Evolutionary conservation across 2,329 filamentous ascomycete genomes (phyloP).

Genomic region (Fusarium sulawesiense): DNA sequence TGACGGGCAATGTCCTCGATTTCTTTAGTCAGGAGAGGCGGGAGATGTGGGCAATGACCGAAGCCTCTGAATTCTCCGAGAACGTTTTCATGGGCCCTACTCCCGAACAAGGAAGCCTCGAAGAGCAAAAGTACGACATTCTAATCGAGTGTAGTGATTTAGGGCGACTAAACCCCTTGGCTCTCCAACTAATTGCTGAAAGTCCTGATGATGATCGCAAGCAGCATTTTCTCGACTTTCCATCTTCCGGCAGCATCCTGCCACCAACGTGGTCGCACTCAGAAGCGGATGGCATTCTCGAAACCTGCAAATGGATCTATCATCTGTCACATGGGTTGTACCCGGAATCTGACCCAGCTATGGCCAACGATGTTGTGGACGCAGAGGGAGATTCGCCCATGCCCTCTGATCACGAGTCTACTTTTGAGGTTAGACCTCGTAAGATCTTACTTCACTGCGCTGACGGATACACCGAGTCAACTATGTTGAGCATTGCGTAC

Average conservation of each 20-base stretch:
- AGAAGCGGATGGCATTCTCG: constrained; percentile 85
- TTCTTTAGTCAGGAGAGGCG: constrained; percentile 88
- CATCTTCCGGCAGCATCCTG: constrained; percentile 92
- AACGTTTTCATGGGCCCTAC: constrained; percentile 94
- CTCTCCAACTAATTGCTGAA: constrained; percentile 72
- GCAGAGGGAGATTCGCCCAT: constrained; percentile 48
- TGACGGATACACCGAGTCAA: constrained; percentile 96
- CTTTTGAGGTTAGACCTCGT: constrained; percentile 56
- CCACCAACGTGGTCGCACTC: constrained; percentile 84
- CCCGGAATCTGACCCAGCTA: constrained; percentile 53
- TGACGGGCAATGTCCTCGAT: constrained; percentile 84
- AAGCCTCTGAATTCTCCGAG: constrained; percentile 84
- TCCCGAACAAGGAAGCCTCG: constrained; percentile 72
- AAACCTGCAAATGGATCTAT: constrained; percentile 91
- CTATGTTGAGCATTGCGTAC: constrained; percentile 89
- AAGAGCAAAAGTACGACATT: constrained; percentile 78
- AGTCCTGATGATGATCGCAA: constrained; percentile 58
- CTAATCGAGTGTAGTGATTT: constrained; percentile 90
- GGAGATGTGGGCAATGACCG: constrained; percentile 96
- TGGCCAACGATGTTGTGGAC: constrained; percentile 43
- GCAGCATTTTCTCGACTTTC: constrained; percentile 73
- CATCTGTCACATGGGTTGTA: constrained; percentile 77
- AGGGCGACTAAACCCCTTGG: constrained; percentile 78
- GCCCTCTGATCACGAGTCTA: constrained; percentile 32
- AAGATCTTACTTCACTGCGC: constrained; percentile 92